phyloP scores from a whole-genome alignment of 2,329 filamentous ascomycete genomes.

The Proliferodiscus dingleyae region DNA sequence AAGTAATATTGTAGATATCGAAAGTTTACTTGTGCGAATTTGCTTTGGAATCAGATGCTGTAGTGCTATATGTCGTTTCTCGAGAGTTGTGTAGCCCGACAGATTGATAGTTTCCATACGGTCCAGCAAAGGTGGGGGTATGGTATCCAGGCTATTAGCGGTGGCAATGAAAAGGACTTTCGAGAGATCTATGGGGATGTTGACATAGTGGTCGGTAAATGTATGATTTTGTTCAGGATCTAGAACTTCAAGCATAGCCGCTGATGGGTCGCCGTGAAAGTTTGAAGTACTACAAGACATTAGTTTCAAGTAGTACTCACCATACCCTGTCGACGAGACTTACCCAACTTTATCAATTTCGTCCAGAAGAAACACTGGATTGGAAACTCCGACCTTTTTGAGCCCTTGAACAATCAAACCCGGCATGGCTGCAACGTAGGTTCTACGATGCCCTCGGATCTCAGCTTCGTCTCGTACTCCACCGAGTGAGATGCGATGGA shows the following conservation, averaged over 20 bases:
- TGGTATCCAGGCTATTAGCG: constrained; percentile 90
- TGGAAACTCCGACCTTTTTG: constrained; percentile 91
- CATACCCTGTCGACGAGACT: constrained; percentile 8
- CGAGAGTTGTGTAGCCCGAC: constrained; percentile 91
- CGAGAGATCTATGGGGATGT: constrained; percentile 90
- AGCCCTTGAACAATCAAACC: constrained; percentile 89
- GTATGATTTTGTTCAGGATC: constrained; percentile 95
- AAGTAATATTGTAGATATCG: neutral
- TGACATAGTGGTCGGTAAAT: constrained; percentile 94
- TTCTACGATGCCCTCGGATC: constrained; percentile 89
- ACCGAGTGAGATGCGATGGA: constrained; percentile 93
- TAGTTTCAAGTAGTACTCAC: neutral
- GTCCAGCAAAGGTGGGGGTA: constrained; percentile 87
- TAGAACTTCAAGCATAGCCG: constrained; percentile 95
- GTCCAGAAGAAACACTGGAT: constrained; percentile 91
- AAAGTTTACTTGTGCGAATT: constrained; percentile 60
- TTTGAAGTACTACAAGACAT: constrained; percentile 58
- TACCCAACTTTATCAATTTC: constrained; percentile 91
- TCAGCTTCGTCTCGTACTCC: constrained; percentile 96
- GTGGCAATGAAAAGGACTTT: constrained; percentile 98
- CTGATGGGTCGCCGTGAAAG: constrained; percentile 91
- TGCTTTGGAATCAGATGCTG: constrained; percentile 96
- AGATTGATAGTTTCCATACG: constrained; percentile 95
- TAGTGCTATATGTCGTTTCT: constrained; percentile 92
- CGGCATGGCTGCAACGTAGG: constrained; percentile 98